Evolutionary conservation across 2,329 filamentous ascomycete genomes (phyloP).

Genomic region (Westerdykella aurantiaca): DNA sequence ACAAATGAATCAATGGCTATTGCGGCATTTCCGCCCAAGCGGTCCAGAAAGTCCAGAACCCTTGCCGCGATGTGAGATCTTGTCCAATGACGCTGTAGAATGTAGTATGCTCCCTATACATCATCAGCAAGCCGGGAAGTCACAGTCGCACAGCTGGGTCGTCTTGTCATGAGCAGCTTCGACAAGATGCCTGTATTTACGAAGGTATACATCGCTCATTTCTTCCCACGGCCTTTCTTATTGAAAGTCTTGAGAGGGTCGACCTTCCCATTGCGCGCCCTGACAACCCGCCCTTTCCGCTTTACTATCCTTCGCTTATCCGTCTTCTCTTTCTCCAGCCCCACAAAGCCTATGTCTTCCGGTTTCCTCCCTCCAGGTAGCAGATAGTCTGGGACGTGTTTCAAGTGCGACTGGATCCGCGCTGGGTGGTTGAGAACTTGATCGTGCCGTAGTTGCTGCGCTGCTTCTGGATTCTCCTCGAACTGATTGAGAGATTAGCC

Average conservation of each 20-base stretch:
- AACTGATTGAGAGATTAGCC: slow-evolving; percentile 56
- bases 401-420: slow-evolving; percentile 79
- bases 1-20: too few species aligned
- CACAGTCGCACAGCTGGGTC: too few species aligned
- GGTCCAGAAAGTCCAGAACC: too few species aligned
- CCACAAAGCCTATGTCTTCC: slow-evolving; percentile 32
- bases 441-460: slow-evolving; percentile 84
- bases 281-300: slow-evolving; percentile 29
- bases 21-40: too few species aligned
- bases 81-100: too few species aligned
- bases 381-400: slow-evolving; percentile 90
- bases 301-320: background rate
- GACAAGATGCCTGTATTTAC: too few species aligned
- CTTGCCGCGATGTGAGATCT: too few species aligned
- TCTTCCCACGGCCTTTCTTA: slow-evolving; percentile 34
- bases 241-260: slow-evolving; percentile 91
- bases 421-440: slow-evolving; percentile 72
- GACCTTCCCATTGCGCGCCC: slow-evolving; percentile 56
- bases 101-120: too few species aligned
- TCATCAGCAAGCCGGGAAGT: too few species aligned
- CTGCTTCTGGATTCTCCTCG: slow-evolving; percentile 89
- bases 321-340: slow-evolving; percentile 9
- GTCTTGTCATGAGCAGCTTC: too few species aligned
- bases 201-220: slow-evolving; percentile 9
- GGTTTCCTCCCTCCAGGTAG: slow-evolving; percentile 69